Evolutionary conservation across 23 red algal species (phyloP), one percentile per base, ranked within the genome.

Genomic region (Chondrus crispus): DNA sequence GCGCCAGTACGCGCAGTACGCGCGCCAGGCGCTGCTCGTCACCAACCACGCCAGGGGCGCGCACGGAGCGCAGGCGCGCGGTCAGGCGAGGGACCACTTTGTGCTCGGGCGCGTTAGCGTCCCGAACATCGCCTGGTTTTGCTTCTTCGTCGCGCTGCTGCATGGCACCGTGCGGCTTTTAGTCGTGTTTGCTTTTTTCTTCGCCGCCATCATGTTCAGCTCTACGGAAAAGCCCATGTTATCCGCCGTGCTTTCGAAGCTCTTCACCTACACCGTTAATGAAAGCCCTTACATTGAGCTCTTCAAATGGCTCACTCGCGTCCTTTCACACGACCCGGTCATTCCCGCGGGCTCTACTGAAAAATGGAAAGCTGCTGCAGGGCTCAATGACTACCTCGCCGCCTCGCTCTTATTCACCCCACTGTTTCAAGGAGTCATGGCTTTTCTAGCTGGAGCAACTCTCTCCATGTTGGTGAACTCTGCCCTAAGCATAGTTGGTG

Each of bases 221-320:
- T 37, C 29, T 18, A 1, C 58, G 40, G 51, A 49, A 8, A 86
- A 35, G 24, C 38, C 53, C 1, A 2, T 13, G 3, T 47, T 86
- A 37, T 43, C 82, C 51, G 52, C 14, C 14, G 42, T 62, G 20
- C 46, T 55, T 42, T 46, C 53, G 3, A 55, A 72, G 5, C 53
- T 86, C 51, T 70, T 86, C 46, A 46, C 82, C 66, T 2, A 40
- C 19, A 48, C 82, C 4, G 9, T 86, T 11, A 30, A 69, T 55
- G 46, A 52, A 58, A 48, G 7, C 46, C 30, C 53, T 38, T 55
- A 55, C 54, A 2, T 86, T 39, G 58, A 60, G 26, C 50, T 86
- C 49, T 86, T 69, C 58, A 62, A 86, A 50, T 86, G 82, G 82
- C n/a, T 86, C 49, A 50, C 70, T 55, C 53, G 70, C 58, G 53